Percentiles rank a stretch among this genome's conserved stretches.
Conservation (phyloP, 2,329 filamentous ascomycete genomes). For the Fusarium protoensiforme region DNA sequence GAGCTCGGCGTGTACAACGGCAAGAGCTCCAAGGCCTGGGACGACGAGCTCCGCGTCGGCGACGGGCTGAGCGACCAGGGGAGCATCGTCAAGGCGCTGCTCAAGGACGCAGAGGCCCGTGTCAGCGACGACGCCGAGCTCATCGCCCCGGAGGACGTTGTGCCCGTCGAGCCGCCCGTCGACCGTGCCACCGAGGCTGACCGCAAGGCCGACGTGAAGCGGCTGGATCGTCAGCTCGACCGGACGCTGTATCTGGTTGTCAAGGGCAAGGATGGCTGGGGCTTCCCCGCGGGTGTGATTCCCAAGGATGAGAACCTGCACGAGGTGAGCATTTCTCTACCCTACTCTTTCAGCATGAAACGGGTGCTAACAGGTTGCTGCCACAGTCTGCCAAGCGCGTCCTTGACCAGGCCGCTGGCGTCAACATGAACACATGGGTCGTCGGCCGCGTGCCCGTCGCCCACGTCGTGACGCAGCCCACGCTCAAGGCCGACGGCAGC, state of each 20-base stretch:
- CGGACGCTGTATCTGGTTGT: constrained; percentile 90
- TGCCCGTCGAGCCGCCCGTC: constrained; percentile 76
- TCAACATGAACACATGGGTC: constrained; percentile 99
- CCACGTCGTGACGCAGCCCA: constrained; percentile 72
- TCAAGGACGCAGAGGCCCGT: constrained; percentile 78
- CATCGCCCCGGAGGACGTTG: constrained; percentile 67
- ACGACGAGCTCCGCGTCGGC: constrained; percentile 87
- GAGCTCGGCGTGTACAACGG: constrained; percentile 89
- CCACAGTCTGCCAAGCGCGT: constrained; percentile 82
- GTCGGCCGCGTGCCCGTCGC: constrained; percentile 91
- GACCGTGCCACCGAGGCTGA: constrained; percentile 83
- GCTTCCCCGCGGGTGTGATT: constrained; percentile 81
- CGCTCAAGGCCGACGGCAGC: constrained; percentile 55
- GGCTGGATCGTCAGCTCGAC: constrained; percentile 82
- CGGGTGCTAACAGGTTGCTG: background rate
- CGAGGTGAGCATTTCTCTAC: constrained; percentile 66
- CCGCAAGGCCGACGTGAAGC: constrained; percentile 75
- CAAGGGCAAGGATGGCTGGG: constrained; percentile 80
- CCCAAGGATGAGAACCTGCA: constrained; percentile 80
- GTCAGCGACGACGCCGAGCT: constrained; percentile 70
- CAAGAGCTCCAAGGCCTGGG: constrained; percentile 78
- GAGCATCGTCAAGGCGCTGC: constrained; percentile 72
- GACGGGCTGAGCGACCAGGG: constrained; percentile 74
- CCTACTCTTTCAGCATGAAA: background rate
- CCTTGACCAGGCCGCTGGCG: constrained; percentile 79